Base-by-base conservation (phyloP, 2,329 filamentous ascomycete genomes). In the Rutstroemia sp. region DNA sequence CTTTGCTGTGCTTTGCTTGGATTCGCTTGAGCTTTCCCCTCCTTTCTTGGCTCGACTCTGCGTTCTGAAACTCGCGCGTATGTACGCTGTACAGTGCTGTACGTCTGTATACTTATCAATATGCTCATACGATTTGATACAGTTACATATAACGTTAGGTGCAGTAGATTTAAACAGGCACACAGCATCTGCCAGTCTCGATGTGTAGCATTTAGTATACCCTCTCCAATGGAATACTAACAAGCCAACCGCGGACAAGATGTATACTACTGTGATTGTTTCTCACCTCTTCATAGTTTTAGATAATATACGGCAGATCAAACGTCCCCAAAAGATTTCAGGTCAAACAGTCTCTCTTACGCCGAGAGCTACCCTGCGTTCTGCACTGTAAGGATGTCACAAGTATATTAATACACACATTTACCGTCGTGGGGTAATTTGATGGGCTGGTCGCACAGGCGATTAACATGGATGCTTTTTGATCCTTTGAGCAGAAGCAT, bases 31-130 rank as follows among this genome's bases (percentile, higher is more conserved):
- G 10, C 17, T 12, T 46, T 30, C 39, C 39, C 39, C 17, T 42
- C 39, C 39, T 19, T 42, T 17, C 16, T 25, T 12, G 23, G 6
- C 49, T 42, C 8, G 48, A 21, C 17, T 17, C 42, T 37, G n/a
- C 23, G 42, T 55, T 37, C 10, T 55, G 52, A 55, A 55, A 55
- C 52, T 50, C 52, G 52, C 52, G 52, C 52, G 38, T 44, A 44
- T 34, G 37, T 53, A 19, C 41, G 25, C 25, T 30, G 27, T 49
- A 6, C 27, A 14, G 17, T 34, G 30, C 30, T 34, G 30, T 34
- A 34, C 30, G 9, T 12, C 30, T 34, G 30, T 46, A 21, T 46
- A 23, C 21, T 10, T 23, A 46, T 21, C 17, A 19, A 46, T 9
- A 23, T 25, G 19, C 21, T 46, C 42, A 14, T 23, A 23, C 12